Evolutionary conservation across 129 eudicot genomes (phyloP).

Genomic region (Arctium lappa): DNA sequence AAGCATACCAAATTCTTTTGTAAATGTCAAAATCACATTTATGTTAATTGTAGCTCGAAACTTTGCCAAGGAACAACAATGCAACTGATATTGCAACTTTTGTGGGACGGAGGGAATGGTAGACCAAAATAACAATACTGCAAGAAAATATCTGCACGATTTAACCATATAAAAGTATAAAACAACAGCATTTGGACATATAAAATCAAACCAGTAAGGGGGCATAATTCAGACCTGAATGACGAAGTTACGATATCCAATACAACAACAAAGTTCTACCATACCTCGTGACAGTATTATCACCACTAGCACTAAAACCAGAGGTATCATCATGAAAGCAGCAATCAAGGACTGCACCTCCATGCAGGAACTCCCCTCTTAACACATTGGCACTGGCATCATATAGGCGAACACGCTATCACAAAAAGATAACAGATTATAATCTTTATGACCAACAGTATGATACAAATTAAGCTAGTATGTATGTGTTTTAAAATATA

Average conservation of each 20-base stretch:
- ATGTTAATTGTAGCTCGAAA: no score
- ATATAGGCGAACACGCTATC: constrained; percentile 71
- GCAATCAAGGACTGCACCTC: constrained; percentile 83
- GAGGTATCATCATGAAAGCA: constrained; percentile 94
- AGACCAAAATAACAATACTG: background rate
- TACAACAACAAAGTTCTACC: background rate
- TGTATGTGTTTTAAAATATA: background rate
- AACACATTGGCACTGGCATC: constrained; percentile 79
- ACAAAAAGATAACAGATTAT: background rate
- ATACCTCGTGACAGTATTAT: constrained; percentile 74
- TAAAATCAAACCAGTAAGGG: background rate
- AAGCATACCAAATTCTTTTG: no score
- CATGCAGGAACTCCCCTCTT: constrained; percentile 87
- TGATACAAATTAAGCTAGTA: background rate
- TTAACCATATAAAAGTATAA: background rate
- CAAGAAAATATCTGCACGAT: background rate
- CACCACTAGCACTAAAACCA: constrained; percentile 73
- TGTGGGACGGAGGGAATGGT: background rate
- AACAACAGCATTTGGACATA: background rate
- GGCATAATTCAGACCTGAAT: background rate
- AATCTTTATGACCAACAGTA: background rate
- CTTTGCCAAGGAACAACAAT: no score
- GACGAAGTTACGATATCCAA: background rate
- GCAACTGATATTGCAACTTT: background rate
- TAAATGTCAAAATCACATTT: no score